Base-by-base conservation (phyloP, 2,329 filamentous ascomycete genomes). In the Torrubiellomyces zombiae region DNA sequence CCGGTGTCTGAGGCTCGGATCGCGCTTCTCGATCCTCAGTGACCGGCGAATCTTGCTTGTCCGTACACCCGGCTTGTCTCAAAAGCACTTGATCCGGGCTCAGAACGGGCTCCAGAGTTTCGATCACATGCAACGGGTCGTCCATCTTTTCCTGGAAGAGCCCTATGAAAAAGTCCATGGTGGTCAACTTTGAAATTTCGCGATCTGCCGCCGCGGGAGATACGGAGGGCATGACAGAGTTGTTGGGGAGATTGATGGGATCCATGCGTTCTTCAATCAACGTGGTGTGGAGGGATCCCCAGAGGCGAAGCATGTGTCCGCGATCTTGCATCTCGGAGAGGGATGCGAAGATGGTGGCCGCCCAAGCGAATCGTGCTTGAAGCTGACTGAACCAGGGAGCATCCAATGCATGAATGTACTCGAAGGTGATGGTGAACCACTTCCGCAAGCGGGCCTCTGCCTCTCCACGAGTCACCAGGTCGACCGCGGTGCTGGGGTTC, bases 81-180 rank as follows among this genome's bases (percentile, higher is more conserved):
- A n/a, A n/a, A n/a, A n/a, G n/a, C n/a, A n/a, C n/a, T n/a, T n/a
- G n/a, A n/a, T n/a, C n/a, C 1, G 78, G 74, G 33, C 94, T 86
- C 5, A 98, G 58, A 7, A 98, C 78, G 4, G 89, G 89, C 42
- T 98, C 89, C 18, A 98, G 56, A 15, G 75, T 89, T 41, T 94
- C 83, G 30, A 98, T 94, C 12, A 94, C 70, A 5, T 75, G 66
- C 9, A 86, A 67, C 0, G 86, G 80, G 37, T 94, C 75, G 23
- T 75, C 72, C 30, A 75, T 67, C 29, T 89, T 77, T 18, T 83
- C 74, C 31, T 80, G 77, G 44, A 95, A 95, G 1, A 98, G 67
- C 18, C 75, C 80, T 25, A 83, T 63, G 49, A 98, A 95, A 47
- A 95, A 95, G 43, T 94, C 86, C 68, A 92, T 89, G 1, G 86